Evolutionary conservation across 345 rosid genomes (phyloP), one percentile per base, ranked within the genome.

Genomic region (Populus davidiana): DNA sequence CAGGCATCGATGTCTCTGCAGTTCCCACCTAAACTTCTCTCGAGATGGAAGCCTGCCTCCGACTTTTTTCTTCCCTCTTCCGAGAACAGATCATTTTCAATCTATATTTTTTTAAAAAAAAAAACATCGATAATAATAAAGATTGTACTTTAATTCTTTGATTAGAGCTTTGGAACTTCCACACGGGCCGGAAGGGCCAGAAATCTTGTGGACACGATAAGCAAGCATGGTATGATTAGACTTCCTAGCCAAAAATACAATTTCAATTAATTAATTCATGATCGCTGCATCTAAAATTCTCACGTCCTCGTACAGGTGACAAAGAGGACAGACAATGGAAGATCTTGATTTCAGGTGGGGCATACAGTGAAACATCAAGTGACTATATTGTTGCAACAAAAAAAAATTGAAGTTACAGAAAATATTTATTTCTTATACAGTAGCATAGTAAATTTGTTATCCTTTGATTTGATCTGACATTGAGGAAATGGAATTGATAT

Each of bases 21-120:
- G 68, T 29, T 81, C 79, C 67, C 36, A 78, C 75, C 44, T 76
- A 41, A 68, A 75, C 61, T 69, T 76, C 59, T 52, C 59, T 52
- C n/a, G 2, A 20, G 59, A 52, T 52, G n/a, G 59, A 20, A 52
- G 59, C 59, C 59, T 52, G 23, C 6, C 59, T 7, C 59, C 59
- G 8, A 52, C 59, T 52, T 3, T 52, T 0, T 20, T 18, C 2
- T 52, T 2, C n/a, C 59, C n/a, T 52, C 59, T 52, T 52, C 59
- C 59, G 21, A 21, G 59, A 20, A 18, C 1, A 20, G 23, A 20
- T 52, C 23, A 20, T 20, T 52, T 52, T 43, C 3, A 43, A 10
- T 0, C 47, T 43, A 4, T 13, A 0, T 10, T 10, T 41, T 33
- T 33, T 33, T 33, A 0, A 0, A 4, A 0, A 0, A 43, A 41